Conservation (phyloP, 805 yeast species). For the Ogataea ramenticola region DNA sequence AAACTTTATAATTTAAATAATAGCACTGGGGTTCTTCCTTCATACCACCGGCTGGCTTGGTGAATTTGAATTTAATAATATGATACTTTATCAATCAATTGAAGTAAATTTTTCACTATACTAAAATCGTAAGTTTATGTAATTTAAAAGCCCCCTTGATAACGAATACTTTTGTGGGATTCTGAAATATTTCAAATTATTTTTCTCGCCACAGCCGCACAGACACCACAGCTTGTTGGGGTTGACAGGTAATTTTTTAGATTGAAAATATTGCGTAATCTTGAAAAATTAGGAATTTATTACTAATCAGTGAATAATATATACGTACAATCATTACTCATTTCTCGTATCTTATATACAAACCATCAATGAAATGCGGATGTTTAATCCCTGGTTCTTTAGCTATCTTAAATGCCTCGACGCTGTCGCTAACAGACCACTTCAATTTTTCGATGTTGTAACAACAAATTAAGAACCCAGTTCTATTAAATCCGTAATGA, state of each 20-base stretch:
- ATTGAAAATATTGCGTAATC: too few relatives aligned
- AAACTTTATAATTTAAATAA: not conserved
- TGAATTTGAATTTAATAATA: not conserved
- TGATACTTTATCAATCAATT: not conserved
- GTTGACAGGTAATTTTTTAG: too few relatives aligned
- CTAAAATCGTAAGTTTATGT: too few relatives aligned
- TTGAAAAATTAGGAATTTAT: too few relatives aligned
- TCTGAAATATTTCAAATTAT: too few relatives aligned
- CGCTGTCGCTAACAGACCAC: constrained; percentile 56
- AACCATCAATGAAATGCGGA: constrained; percentile 67
- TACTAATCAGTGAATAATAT: too few relatives aligned
- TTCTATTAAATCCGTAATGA: constrained; percentile 76
- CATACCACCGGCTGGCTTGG: not conserved
- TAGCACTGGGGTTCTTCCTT: not conserved
- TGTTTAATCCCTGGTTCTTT: constrained; percentile 71
- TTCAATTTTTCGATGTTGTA: constrained; percentile 55
- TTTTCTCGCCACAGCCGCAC: too few relatives aligned
- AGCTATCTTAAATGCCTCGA: constrained; percentile 48
- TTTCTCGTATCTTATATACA: constrained; percentile 54
- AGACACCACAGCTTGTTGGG: too few relatives aligned
- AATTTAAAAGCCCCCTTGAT: too few relatives aligned
- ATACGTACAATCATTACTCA: too few relatives aligned
- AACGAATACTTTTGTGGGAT: too few relatives aligned
- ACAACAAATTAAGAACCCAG: constrained; percentile 67
- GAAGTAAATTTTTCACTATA: too few relatives aligned